Conservation (phyloP, 495 filamentous ascomycete genomes). For the Lepraria neglecta region DNA sequence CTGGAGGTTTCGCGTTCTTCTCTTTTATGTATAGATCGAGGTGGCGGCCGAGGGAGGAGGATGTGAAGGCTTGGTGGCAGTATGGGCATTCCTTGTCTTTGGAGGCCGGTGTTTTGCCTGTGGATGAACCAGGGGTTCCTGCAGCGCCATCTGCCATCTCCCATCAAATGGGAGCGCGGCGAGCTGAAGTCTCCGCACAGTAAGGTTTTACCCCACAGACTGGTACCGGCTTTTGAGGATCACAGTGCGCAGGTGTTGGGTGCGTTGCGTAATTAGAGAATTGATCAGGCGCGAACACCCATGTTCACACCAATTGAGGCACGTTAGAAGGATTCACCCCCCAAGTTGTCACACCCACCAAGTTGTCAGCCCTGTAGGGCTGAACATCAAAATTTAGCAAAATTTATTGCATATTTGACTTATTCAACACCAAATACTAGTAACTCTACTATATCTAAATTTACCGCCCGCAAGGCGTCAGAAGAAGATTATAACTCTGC, state of each 20-base stretch:
- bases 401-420: too few relatives aligned
- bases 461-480: too few relatives aligned
- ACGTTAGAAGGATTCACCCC: too few relatives aligned
- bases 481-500: too few relatives aligned
- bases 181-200: background rate
- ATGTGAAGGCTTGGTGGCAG: slow-evolving; percentile 80
- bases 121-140: slow-evolving; percentile 47
- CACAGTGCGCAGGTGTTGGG: background rate
- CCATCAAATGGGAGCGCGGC: background rate
- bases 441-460: too few relatives aligned
- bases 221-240: background rate
- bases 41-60: slow-evolving; percentile 86
- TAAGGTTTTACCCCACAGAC: background rate
- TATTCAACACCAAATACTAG: too few relatives aligned
- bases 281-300: background rate
- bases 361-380: too few relatives aligned
- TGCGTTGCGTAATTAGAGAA: background rate
- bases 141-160: slow-evolving; percentile 28
- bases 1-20: slow-evolving; percentile 74
- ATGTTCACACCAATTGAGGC: background rate
- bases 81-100: slow-evolving; percentile 85
- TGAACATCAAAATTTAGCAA: too few relatives aligned
- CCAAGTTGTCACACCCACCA: too few relatives aligned
- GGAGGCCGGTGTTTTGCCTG: slow-evolving; percentile 38
- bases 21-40: slow-evolving; percentile 84